Evolutionary conservation across 2,329 filamentous ascomycete species (phyloP).

Genomic region (Orbilia ellipsospora): DNA sequence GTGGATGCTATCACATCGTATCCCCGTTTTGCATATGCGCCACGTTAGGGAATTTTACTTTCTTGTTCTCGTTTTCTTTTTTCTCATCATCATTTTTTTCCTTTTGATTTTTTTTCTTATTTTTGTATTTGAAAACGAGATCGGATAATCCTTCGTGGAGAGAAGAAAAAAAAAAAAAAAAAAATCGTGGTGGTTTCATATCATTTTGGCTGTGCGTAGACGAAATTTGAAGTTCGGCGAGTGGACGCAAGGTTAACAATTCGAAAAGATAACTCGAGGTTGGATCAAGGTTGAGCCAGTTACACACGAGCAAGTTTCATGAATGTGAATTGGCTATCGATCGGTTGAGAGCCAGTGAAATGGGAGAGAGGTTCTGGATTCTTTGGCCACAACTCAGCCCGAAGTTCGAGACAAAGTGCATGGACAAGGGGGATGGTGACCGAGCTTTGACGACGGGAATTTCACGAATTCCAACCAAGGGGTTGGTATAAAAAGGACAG

Average conservation of each 20-base stretch:
- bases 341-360: constrained; percentile 11
- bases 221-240: constrained; percentile 36
- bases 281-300: constrained; percentile 35
- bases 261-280: constrained; percentile 25
- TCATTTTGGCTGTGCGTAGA: constrained; percentile 28
- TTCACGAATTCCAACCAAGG: constrained; percentile 42
- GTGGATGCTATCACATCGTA: constrained; percentile 49
- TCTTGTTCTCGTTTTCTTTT: constrained; percentile 24
- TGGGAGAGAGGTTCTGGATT: constrained; percentile 44
- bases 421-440: constrained; percentile 48
- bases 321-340: constrained; percentile 47
- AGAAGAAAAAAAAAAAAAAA: neutral
- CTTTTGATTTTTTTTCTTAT: constrained; percentile 2
- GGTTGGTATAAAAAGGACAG: constrained; percentile 53
- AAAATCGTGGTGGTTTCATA: constrained; percentile 22
- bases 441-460: constrained; percentile 45
- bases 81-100: neutral
- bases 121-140: constrained; percentile 27
- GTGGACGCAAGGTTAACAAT: constrained; percentile 24
- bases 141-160: constrained; percentile 36
- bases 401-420: constrained; percentile 38
- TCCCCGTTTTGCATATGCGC: constrained; percentile 55
- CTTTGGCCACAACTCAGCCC: constrained; percentile 49
- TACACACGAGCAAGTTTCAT: constrained; percentile 54
- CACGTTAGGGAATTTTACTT: constrained; percentile 50